Evolutionary conservation across 345 rosid genomes (phyloP), one percentile per base, ranked within the genome.

Genomic region (Litchi chinensis): DNA sequence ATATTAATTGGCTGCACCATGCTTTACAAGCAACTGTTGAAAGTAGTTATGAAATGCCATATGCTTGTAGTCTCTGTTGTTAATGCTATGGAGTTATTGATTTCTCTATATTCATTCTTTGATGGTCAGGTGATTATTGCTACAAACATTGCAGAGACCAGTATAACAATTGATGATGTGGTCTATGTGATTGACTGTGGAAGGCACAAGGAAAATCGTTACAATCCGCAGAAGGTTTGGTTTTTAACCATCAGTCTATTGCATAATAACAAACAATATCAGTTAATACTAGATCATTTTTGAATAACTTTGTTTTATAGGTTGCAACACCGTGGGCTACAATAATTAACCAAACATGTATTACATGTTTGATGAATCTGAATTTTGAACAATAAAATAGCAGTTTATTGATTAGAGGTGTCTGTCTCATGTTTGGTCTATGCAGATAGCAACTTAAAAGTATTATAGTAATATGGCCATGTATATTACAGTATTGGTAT

Each of bases 101-200:
- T 66, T 67, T 67, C 68, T 76, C 50, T 67, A 12, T 57, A 56
- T 71, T 48, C 16, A 11, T 39, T 56, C 13, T 13, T 26, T 73
- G 67, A 75, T 74, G 75, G 71, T 80, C 87, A 95, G 98, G 89
- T 95, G 79, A 95, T 95, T 59, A 77, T 91, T 68, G 98, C 98
- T 56, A 95, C 98, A 75, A 94, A 92, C 77, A 92, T 92, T 85
- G 93, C 94, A 56, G 94, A 95, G 92, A 95, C 97, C 60, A 95
- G 98, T 82, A 89, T 95, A 83, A 95, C 98, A 69, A 92, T 95
- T 69, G 98, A 92, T 81, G 98, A 95, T 86, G 97, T 95, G 43
- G 95, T 95, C 56, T 95, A 90, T 79, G 98, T 95, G 82, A 89
- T 95, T 65, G 97, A 93, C 80, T 89, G 95, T 82, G 98, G 98